phyloP scores from a whole-genome alignment of 345 rosid genomes.

The Leavenworthia alabamica region DNA sequence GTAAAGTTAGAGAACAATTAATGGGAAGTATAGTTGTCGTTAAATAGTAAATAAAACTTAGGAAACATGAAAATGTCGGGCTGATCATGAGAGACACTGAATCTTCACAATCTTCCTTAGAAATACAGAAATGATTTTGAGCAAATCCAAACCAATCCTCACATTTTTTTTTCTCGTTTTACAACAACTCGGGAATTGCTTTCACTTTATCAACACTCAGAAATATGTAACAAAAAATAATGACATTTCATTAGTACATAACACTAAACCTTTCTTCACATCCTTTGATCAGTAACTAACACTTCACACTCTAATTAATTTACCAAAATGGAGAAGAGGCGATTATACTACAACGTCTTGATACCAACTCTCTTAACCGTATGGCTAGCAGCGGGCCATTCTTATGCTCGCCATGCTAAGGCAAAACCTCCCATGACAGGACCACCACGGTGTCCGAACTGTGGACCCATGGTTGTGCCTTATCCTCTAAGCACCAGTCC shows the following conservation, averaged over 20 bases:
- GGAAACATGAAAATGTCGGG: conserved; percentile 24
- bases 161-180: conserved; percentile 14
- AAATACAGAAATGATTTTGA: conserved; percentile 23
- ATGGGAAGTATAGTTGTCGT: not conserved
- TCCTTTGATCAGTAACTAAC: not conserved
- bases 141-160: conserved; percentile 23
- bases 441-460: conserved; percentile 32
- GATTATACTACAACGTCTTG: not conserved
- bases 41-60: not conserved
- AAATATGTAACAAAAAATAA: conserved; percentile 7
- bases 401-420: conserved; percentile 22
- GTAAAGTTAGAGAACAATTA: not conserved
- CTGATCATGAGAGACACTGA: conserved; percentile 27
- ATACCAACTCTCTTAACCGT: conserved; percentile 9
- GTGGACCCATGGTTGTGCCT: conserved; percentile 39
- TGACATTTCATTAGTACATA: conserved; percentile 15
- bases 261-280: conserved; percentile 7
- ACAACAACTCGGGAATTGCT: conserved; percentile 21
- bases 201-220: not conserved
- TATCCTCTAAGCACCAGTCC: conserved; percentile 38
- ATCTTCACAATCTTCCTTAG: conserved; percentile 25
- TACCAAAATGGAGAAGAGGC: conserved; percentile 14
- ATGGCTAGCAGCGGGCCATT: not conserved
- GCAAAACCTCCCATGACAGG: conserved; percentile 9
- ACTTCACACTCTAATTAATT: not conserved